These are phyloP conservation scores for Graphiopsis chlorocephala DNA, from an alignment of 2,329 filamentous ascomycete genomes.

Conservation along the genomic window DNA sequence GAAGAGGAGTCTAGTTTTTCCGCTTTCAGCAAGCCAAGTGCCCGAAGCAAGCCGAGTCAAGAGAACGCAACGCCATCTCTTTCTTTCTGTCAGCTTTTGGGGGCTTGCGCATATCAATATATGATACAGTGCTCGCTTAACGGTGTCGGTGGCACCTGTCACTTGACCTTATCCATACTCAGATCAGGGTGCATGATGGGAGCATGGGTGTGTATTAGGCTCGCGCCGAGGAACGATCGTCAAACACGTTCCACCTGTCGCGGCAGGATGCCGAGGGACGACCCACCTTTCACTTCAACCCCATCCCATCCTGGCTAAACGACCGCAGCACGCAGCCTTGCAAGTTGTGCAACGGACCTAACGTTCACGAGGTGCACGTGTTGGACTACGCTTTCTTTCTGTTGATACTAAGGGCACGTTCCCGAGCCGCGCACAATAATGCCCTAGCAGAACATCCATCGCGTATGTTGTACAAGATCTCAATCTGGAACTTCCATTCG, in stretches of 20 bases:
- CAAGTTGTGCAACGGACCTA: background rate
- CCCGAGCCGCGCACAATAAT: background rate
- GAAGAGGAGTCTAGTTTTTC: conserved; percentile 1
- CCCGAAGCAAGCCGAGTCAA: background rate
- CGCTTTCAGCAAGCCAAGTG: background rate
- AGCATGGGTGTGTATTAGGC: background rate
- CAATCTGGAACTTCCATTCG: background rate
- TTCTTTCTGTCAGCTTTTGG: background rate
- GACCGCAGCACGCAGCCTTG: background rate
- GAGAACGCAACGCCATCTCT: background rate
- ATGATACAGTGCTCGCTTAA: background rate
- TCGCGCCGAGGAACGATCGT: background rate
- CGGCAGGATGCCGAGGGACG: conserved; percentile 5
- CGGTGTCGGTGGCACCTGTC: background rate
- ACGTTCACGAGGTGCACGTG: background rate
- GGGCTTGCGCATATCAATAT: background rate
- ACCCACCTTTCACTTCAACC: background rate
- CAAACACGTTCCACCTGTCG: background rate
- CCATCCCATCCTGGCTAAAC: conserved; percentile 4
- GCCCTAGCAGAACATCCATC: background rate
- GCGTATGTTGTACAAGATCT: background rate
- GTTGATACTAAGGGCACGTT: too few species aligned
- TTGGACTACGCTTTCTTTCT: background rate
- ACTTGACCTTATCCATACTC: background rate
- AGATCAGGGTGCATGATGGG: background rate